A percentile compares a stretch with the other conserved stretches of the same genome.
phyloP scores from a whole-genome alignment of 2,329 filamentous ascomycete species.

The Fusarium avenaceum region DNA sequence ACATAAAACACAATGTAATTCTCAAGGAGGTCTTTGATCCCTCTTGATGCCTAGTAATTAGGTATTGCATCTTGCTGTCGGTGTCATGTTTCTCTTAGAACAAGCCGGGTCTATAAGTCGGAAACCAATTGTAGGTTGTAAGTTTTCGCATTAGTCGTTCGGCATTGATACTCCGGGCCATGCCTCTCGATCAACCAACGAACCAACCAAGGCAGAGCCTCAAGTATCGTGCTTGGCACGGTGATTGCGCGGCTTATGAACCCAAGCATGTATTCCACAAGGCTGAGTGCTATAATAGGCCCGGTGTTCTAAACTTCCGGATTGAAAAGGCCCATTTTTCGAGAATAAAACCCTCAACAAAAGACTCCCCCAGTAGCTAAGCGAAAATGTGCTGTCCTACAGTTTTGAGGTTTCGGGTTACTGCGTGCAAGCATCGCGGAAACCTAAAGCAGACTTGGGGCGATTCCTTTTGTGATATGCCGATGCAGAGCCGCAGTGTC shows the following conservation, averaged over 20 bases:
- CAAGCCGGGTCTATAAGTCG: neutral
- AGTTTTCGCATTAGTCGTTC: neutral
- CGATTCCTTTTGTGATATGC: constrained; percentile 8
- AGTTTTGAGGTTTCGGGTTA: constrained; percentile 12
- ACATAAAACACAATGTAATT: neutral
- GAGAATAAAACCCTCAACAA: constrained; percentile 31
- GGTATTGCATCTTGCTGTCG: neutral
- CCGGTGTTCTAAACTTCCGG: constrained; percentile 19
- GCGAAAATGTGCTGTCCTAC: neutral
- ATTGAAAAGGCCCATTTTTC: constrained; percentile 35
- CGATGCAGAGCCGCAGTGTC: constrained; percentile 22
- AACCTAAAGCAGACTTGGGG: neutral
- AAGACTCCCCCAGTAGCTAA: constrained; percentile 10
- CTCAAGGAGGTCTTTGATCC: neutral
- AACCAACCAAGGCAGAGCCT: constrained; percentile 1
- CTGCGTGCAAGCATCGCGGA: neutral
- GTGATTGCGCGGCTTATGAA: constrained; percentile 10
- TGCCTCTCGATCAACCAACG: neutral
- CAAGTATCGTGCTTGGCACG: constrained; percentile 5
- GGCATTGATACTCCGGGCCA: neutral
- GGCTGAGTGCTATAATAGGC: constrained; percentile 31
- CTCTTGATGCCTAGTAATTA: neutral
- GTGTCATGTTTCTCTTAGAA: too few relatives aligned
- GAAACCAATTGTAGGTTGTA: neutral
- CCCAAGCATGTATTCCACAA: constrained; percentile 9